Percentiles rank a stretch among this genome's conserved stretches.
These are phyloP conservation scores for Gelatoporia subvermispora DNA, from an alignment of 768 basidiomycete species.

Conservation along the genomic window DNA sequence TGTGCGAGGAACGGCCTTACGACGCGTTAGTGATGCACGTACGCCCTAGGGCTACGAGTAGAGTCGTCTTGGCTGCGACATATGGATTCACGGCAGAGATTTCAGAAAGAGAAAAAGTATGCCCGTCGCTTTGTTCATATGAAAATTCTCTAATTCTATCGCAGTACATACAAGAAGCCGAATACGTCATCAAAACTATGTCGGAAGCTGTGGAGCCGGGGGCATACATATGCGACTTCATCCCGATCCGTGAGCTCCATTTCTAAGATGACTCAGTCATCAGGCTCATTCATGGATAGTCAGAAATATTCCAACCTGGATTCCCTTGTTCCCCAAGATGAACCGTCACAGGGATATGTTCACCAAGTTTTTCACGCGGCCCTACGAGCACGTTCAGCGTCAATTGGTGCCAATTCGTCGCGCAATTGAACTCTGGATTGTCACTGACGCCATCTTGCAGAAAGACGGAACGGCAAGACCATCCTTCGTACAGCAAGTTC, in stretches of 20 bases:
- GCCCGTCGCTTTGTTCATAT: no score
- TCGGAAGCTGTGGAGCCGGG: slow-evolving; percentile 32
- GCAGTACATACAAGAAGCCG: slow-evolving; percentile 37
- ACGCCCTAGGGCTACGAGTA: background rate
- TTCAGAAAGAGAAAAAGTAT: slow-evolving; percentile 7
- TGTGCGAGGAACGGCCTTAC: no score
- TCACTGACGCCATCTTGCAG: background rate
- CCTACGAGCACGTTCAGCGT: slow-evolving; percentile 17
- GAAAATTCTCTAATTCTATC: slow-evolving; percentile 12
- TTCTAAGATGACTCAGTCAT: no score
- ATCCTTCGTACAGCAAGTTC: slow-evolving; percentile 11
- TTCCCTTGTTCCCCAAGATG: slow-evolving; percentile 13
- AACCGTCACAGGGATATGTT: slow-evolving; percentile 9
- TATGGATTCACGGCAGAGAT: slow-evolving; percentile 5
- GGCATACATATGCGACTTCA: slow-evolving; percentile 31
- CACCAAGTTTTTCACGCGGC: slow-evolving; percentile 8
- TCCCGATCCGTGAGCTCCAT: slow-evolving; percentile 7
- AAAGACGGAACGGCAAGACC: slow-evolving; percentile 9
- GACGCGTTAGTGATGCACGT: no score
- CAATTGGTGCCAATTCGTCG: slow-evolving; percentile 11
- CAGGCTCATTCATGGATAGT: slow-evolving; percentile 14
- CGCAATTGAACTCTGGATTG: no score
- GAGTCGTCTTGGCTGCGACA: slow-evolving; percentile 5
- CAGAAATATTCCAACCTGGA: slow-evolving; percentile 18
- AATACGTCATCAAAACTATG: slow-evolving; percentile 30